phyloP scores from a whole-genome alignment of 2,329 filamentous ascomycete genomes.

The Botrytis paeoniae region DNA sequence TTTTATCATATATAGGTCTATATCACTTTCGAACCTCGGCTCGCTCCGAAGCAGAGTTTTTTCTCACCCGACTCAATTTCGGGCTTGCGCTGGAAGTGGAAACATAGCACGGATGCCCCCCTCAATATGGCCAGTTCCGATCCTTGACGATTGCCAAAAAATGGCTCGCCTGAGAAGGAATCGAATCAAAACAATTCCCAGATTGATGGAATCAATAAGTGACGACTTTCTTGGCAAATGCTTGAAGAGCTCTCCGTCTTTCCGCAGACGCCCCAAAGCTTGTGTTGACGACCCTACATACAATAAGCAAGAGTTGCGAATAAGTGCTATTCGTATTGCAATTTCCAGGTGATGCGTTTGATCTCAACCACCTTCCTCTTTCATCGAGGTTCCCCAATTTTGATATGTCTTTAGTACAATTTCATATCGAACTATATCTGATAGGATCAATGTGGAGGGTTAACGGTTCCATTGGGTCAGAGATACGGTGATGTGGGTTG shows the following conservation, averaged over 20 bases:
- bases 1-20: neutral
- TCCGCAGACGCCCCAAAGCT: neutral
- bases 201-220: neutral
- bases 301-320: neutral
- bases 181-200: neutral
- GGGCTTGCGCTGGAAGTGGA: neutral
- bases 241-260: neutral
- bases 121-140: neutral
- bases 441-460: constrained; percentile 7
- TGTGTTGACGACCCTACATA: neutral
- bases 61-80: neutral
- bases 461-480: neutral
- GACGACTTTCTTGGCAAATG: constrained; percentile 4
- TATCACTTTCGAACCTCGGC: neutral
- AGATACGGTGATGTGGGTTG: neutral
- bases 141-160: neutral
- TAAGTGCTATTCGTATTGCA: neutral
- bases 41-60: neutral
- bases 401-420: neutral
- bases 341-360: neutral
- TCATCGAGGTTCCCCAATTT: constrained; percentile 1
- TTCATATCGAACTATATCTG: neutral
- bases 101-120: neutral
- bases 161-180: neutral
- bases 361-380: constrained; percentile 5